A percentile compares a stretch with the other conserved stretches of the same genome.
phyloP scores from a whole-genome alignment of 768 basidiomycete species.

The Pisolithus albus region DNA sequence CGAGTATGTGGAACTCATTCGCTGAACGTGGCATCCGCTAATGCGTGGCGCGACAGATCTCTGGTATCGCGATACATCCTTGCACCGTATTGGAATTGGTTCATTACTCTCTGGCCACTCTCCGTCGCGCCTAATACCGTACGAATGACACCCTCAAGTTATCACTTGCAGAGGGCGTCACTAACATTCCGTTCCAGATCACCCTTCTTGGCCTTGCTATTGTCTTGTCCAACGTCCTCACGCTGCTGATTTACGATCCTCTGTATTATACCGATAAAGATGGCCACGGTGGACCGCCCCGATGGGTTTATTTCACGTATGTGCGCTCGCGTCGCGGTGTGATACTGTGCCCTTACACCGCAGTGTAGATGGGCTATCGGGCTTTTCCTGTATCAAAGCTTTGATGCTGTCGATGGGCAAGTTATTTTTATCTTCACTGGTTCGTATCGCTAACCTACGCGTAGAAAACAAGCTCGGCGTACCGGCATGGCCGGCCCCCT shows the following conservation, averaged over 20 bases:
- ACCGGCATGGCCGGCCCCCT: slow-evolving; percentile 98
- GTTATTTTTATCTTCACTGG: slow-evolving; percentile 18
- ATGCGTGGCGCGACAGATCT: slow-evolving; percentile 44
- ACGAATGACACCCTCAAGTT: slow-evolving; percentile 19
- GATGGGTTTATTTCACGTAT: slow-evolving; percentile 89
- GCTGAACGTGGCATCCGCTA: not conserved
- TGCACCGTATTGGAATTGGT: slow-evolving; percentile 86
- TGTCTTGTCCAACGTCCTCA: slow-evolving; percentile 77
- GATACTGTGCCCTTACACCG: not conserved
- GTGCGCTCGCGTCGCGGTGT: slow-evolving; percentile 19
- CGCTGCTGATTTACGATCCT: slow-evolving; percentile 81
- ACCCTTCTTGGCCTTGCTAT: slow-evolving; percentile 79
- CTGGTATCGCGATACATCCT: slow-evolving; percentile 69
- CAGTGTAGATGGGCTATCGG: slow-evolving; percentile 72
- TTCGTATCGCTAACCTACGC: slow-evolving; percentile 2
- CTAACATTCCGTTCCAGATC: slow-evolving; percentile 49
- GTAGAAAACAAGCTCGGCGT: slow-evolving; percentile 88
- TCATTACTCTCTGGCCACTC: slow-evolving; percentile 82
- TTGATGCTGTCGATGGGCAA: slow-evolving; percentile 87
- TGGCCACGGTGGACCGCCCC: slow-evolving; percentile 55
- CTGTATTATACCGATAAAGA: slow-evolving; percentile 63
- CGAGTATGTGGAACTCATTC: slow-evolving; percentile 44
- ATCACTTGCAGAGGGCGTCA: not conserved
- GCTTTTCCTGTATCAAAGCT: slow-evolving; percentile 84
- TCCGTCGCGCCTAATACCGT: slow-evolving; percentile 88